Evolutionary conservation across 139 green algal genomes (phyloP).

Genomic region (Chlorella sorokiniana): DNA sequence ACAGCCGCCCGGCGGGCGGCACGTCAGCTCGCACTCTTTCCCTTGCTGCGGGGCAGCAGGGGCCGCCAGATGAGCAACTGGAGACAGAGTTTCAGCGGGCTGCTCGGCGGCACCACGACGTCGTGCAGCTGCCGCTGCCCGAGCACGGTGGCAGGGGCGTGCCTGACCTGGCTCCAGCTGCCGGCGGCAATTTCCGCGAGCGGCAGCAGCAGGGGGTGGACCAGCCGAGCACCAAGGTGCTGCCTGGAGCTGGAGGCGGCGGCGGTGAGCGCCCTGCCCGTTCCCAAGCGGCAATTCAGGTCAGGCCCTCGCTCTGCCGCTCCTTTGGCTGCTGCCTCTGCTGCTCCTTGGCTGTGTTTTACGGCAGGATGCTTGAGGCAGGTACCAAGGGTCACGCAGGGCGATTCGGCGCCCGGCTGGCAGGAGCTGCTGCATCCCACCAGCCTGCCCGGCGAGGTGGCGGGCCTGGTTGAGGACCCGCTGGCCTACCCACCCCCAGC

Average conservation of each 20-base stretch:
- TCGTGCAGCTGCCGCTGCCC: background rate
- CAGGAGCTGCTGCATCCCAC: background rate
- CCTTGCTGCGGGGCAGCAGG: background rate
- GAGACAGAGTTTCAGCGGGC: background rate
- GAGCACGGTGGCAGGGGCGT: no score
- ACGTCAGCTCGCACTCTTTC: no score
- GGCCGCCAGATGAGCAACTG: background rate
- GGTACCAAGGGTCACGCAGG: background rate
- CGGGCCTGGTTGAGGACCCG: background rate
- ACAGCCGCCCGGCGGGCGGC: no score
- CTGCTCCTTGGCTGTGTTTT: background rate
- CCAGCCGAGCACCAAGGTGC: background rate
- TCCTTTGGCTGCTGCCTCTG: no score
- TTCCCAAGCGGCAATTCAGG: no score
- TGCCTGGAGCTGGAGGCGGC: background rate
- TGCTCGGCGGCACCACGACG: background rate
- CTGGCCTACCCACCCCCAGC: background rate
- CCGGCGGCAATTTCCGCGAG: background rate
- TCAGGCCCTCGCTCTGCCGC: no score
- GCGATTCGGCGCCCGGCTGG: background rate
- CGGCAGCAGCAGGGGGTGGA: background rate
- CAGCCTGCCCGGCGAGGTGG: background rate
- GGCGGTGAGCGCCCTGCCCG: background rate
- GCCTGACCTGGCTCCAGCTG: background rate
- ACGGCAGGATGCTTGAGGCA: no score